These are phyloP conservation scores for Penicillium dipodomyicola DNA, from an alignment of 495 filamentous ascomycete species.

Conservation along the genomic window DNA sequence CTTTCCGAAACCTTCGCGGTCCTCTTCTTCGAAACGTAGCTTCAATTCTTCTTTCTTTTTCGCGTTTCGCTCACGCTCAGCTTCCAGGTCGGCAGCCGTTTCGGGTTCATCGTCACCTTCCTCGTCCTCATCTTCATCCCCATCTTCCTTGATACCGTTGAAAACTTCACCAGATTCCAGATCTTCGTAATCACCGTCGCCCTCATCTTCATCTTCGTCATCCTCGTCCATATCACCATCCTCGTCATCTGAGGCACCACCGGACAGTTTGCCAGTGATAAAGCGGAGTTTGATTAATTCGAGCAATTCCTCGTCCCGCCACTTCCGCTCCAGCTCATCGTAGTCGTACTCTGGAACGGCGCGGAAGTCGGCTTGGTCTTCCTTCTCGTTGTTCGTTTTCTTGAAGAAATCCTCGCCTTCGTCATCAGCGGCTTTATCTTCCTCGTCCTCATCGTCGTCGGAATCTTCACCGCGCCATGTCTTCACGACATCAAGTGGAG, in stretches of 20 bases:
- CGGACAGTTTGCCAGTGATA: slow-evolving; percentile 60
- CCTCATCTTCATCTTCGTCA: slow-evolving; percentile 61
- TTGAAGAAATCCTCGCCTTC: slow-evolving; percentile 84
- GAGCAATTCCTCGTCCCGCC: slow-evolving; percentile 74
- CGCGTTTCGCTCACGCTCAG: slow-evolving; percentile 88
- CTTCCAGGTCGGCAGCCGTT: slow-evolving; percentile 57
- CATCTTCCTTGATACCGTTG: slow-evolving; percentile 37
- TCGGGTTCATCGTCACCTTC: slow-evolving; percentile 30
- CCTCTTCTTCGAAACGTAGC: slow-evolving; percentile 94
- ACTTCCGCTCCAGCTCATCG: slow-evolving; percentile 75
- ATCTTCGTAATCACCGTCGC: slow-evolving; percentile 88
- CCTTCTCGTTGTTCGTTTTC: slow-evolving; percentile 62
- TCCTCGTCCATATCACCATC: slow-evolving; percentile 49
- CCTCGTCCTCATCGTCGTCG: slow-evolving; percentile 33
- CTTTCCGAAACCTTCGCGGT: slow-evolving; percentile 87
- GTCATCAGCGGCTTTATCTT: slow-evolving; percentile 55
- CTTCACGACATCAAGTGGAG: slow-evolving; percentile 68
- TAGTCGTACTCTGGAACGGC: slow-evolving; percentile 78
- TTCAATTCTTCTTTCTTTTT: slow-evolving; percentile 90
- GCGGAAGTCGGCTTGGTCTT: slow-evolving; percentile 70
- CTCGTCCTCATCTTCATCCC: slow-evolving; percentile 32
- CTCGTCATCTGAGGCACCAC: slow-evolving; percentile 38
- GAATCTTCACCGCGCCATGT: slow-evolving; percentile 71
- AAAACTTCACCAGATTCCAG: slow-evolving; percentile 71
- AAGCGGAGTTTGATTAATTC: slow-evolving; percentile 73